Evolutionary conservation across 768 basidiomycete species (phyloP), one percentile per base, ranked within the genome.

Genomic region (Leccinum aurantiacum): DNA sequence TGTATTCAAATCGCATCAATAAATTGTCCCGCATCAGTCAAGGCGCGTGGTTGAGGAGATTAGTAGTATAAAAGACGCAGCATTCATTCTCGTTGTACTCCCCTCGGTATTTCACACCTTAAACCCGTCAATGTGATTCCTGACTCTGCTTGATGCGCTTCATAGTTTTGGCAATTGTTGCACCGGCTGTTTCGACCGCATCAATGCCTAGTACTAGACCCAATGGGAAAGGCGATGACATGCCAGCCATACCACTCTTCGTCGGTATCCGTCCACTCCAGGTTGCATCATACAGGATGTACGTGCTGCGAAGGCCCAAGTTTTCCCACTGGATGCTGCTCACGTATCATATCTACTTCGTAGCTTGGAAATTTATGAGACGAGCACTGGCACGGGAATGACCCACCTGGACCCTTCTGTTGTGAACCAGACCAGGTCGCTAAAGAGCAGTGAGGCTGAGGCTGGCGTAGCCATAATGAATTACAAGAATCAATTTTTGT

Each of bases 181-280:
- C 53, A 7, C 22, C 65, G 10, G 55, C 56, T 4, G 31, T 53
- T 27, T 60, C 56, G 19, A 46, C 49, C 15, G 44, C 60, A 15
- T 59, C 64, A 1, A 49, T 19, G 31, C 64, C 29, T 31, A 31
- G 29, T 31, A 3, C 64, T 15, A 57, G n/a, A 51, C 6, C 55
- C 58, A 3, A 25, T 5, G 5, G 29, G 29, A 31, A 31, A 31
- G n/a, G 58, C 3, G 17, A 25, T 19, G 59, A 63, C 17, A 52
- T 13, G 0, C 29, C 9, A 29, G 48, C 57, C 11, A 59, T 67
- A 24, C 58, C 65, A 13, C 52, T 65, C 52, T 31, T 19, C 17
- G 56, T 61, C 1, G 22, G 57, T 22, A 17, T 57, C 4, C 53
- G 59, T 1, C 58, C 53, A 17, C 58, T 64, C n/a, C 27, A 49